These are phyloP conservation scores for Cucurbita argyrosperma DNA, from an alignment of 306 rosid species.

Conservation along the genomic window DNA sequence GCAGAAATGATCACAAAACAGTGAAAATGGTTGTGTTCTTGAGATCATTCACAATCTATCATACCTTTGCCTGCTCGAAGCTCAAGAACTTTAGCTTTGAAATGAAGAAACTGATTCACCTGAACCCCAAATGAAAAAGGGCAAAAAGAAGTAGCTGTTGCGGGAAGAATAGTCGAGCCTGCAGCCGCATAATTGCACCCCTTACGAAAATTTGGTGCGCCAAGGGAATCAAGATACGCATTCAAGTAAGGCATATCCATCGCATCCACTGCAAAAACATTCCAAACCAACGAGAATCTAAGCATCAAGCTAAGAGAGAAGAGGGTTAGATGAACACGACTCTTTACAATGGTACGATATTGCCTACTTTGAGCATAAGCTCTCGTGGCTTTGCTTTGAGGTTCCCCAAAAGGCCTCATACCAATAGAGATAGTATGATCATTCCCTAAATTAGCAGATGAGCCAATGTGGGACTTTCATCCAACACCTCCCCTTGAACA, in stretches of 20 bases:
- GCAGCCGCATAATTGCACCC: conserved; percentile 94
- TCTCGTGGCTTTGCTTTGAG: no score
- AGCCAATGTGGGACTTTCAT: no score
- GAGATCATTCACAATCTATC: neutral
- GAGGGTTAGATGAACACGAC: no score
- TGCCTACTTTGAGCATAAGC: no score
- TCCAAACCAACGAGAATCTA: neutral
- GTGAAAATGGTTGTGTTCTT: no score
- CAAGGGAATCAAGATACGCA: conserved; percentile 73
- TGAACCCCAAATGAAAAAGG: conserved; percentile 76
- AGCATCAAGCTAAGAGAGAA: no score
- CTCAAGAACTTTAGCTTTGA: conserved; percentile 62
- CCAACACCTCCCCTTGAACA: no score
- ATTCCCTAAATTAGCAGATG: no score
- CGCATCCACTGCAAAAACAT: conserved; percentile 56
- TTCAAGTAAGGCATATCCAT: conserved; percentile 61
- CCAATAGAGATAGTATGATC: no score
- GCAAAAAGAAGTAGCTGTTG: conserved; percentile 44
- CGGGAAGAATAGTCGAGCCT: conserved; percentile 67
- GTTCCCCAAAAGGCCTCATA: no score
- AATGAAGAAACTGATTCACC: conserved; percentile 56
- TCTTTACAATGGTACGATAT: no score
- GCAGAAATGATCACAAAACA: neutral
- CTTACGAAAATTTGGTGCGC: conserved; percentile 50
- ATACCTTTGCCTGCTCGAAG: conserved; percentile 39